Conservation (phyloP, 306 rosid genomes). For the Vigna radiata region DNA sequence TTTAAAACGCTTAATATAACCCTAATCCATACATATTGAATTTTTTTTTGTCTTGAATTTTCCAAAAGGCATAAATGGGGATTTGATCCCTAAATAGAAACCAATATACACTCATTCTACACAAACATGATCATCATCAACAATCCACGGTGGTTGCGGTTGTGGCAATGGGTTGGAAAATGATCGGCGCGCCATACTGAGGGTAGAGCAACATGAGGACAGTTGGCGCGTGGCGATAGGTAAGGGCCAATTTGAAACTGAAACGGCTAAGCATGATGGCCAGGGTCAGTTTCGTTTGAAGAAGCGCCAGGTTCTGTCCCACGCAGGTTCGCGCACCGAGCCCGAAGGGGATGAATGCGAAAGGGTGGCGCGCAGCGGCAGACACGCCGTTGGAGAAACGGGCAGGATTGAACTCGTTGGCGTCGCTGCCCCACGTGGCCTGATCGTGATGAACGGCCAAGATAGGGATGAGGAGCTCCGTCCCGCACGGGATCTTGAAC, state of each 20-base stretch:
- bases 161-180: conserved; percentile 45
- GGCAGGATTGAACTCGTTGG: conserved; percentile 71
- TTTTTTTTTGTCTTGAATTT: not conserved
- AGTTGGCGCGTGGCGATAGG: conserved; percentile 81
- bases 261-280: conserved; percentile 73
- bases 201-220: conserved; percentile 87
- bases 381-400: conserved; percentile 73
- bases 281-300: conserved; percentile 68
- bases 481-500: conserved; percentile 72
- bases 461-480: conserved; percentile 81
- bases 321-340: conserved; percentile 73
- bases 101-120: not conserved
- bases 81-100: not conserved
- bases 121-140: not conserved
- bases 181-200: conserved; percentile 78
- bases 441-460: conserved; percentile 83
- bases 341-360: conserved; percentile 76
- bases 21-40: not conserved
- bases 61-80: not conserved
- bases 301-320: conserved; percentile 76
- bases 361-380: conserved; percentile 64
- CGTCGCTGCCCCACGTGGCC: conserved; percentile 75
- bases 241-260: conserved; percentile 65
- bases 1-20: not conserved
- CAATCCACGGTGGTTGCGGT: not conserved